Conservation (phyloP, 202 grass and related monocot genomes). For the Digitaria exilis region DNA sequence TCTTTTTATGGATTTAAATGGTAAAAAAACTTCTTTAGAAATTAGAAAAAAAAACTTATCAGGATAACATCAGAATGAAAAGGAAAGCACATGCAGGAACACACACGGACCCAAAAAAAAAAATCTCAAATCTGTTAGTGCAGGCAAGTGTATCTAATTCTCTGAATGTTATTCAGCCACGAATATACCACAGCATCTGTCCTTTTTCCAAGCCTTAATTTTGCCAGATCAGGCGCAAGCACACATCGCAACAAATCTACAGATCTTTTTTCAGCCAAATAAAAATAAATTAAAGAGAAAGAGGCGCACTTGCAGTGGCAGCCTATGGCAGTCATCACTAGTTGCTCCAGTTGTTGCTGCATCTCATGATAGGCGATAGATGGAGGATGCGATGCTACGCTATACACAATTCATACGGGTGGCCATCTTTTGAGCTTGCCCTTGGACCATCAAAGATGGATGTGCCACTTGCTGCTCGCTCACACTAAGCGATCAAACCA, state of each 20-base stretch:
- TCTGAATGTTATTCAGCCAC: neutral
- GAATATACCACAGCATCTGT: neutral
- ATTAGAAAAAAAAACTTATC: no score
- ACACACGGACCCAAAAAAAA: no score
- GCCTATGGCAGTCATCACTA: neutral
- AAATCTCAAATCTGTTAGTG: neutral
- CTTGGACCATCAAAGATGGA: slow-evolving; percentile 43
- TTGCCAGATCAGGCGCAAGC: neutral
- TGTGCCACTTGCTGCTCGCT: neutral
- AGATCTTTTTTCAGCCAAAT: neutral
- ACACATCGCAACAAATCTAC: neutral
- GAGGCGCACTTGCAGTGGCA: slow-evolving; percentile 23
- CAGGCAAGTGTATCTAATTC: neutral
- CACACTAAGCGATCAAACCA: neutral
- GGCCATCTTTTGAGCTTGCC: slow-evolving; percentile 28
- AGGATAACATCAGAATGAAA: neutral
- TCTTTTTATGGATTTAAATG: neutral
- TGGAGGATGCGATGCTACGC: slow-evolving; percentile 3
- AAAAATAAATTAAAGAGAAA: neutral
- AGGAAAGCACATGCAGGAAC: neutral
- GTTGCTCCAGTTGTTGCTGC: slow-evolving; percentile 7
- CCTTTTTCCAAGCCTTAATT: neutral
- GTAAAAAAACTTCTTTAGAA: no score
- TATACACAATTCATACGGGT: slow-evolving; percentile 15
- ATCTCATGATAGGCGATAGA: slow-evolving; percentile 17